Percentiles rank a stretch among this genome's conserved stretches.
Conservation (phyloP, 306 rosid genomes). For the Vigna hirtella region DNA sequence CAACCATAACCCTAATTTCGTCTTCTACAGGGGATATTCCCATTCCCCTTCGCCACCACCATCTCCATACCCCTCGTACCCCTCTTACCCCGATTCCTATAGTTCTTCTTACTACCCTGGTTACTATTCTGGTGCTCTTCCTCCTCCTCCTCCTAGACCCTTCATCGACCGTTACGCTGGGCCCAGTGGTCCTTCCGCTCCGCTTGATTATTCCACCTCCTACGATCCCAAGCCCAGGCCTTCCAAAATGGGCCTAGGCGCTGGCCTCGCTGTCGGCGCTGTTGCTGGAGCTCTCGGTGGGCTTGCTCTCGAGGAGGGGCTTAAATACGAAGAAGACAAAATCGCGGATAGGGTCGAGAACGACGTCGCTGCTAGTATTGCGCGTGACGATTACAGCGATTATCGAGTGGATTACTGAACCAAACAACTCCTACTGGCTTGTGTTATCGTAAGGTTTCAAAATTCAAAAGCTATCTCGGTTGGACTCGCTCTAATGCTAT, state of each 20-base stretch:
- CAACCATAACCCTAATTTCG: constrained; percentile 38
- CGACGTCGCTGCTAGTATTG: constrained; percentile 52
- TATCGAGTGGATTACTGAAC: constrained; percentile 50
- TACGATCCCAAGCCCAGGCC: constrained; percentile 66
- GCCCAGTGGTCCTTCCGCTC: constrained; percentile 72
- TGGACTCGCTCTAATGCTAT: constrained; percentile 14
- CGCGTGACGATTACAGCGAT: constrained; percentile 65
- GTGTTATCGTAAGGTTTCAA: constrained; percentile 35
- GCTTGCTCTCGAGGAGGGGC: constrained; percentile 74
- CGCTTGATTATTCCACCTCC: constrained; percentile 66
- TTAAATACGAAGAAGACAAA: constrained; percentile 72
- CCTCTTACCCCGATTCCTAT: constrained; percentile 51
- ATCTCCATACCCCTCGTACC: constrained; percentile 60
- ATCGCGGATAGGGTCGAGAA: constrained; percentile 67
- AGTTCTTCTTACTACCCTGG: constrained; percentile 38
- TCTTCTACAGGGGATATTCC: constrained; percentile 59
- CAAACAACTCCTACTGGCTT: not conserved
- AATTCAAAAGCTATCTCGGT: constrained; percentile 23
- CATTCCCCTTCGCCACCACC: constrained; percentile 45
- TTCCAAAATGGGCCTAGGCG: constrained; percentile 63
- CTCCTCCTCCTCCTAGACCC: constrained; percentile 70
- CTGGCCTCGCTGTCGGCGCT: constrained; percentile 80
- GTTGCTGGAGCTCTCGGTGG: constrained; percentile 76
- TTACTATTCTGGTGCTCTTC: constrained; percentile 66
- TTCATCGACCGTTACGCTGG: constrained; percentile 68